phyloP scores from a whole-genome alignment of 2,329 filamentous ascomycete genomes.

The Fusarium sp. region DNA sequence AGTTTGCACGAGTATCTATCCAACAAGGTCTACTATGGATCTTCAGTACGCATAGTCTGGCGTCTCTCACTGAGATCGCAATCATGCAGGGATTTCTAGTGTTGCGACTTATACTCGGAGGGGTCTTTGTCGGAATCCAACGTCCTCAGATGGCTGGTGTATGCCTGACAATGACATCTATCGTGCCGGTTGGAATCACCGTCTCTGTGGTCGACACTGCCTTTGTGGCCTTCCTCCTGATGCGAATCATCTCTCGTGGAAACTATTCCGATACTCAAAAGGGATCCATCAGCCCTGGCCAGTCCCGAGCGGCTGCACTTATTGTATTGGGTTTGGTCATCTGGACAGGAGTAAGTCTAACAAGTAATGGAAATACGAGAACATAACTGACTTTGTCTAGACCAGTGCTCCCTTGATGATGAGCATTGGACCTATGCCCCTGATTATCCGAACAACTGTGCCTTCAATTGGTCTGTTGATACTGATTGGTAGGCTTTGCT shows the following conservation, averaged over 20 bases:
- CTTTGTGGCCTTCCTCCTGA: slow-evolving; percentile 59
- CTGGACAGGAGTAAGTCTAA: slow-evolving; percentile 66
- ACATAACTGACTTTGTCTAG: slow-evolving; percentile 50
- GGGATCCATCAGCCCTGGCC: slow-evolving; percentile 44
- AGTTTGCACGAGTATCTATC: slow-evolving; percentile 65
- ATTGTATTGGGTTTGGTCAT: slow-evolving; percentile 61
- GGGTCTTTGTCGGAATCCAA: slow-evolving; percentile 67
- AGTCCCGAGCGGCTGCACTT: slow-evolving; percentile 58
- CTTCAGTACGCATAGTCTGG: slow-evolving; percentile 57
- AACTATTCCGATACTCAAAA: slow-evolving; percentile 52
- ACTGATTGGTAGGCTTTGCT: slow-evolving; percentile 59
- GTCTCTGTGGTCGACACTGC: slow-evolving; percentile 61
- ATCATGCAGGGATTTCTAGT: slow-evolving; percentile 63
- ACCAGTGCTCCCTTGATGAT: slow-evolving; percentile 66
- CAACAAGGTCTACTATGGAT: slow-evolving; percentile 69
- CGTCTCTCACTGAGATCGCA: slow-evolving; percentile 54
- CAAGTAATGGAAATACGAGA: background rate
- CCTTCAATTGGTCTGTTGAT: slow-evolving; percentile 65
- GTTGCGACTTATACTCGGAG: slow-evolving; percentile 65
- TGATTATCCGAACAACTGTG: slow-evolving; percentile 63
- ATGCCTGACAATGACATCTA: slow-evolving; percentile 63
- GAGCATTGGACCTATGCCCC: slow-evolving; percentile 58
- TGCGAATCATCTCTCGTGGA: slow-evolving; percentile 57
- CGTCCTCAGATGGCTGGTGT: slow-evolving; percentile 65
- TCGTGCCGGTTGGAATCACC: slow-evolving; percentile 60